phyloP scores from a whole-genome alignment of 2,329 filamentous ascomycete species.

The Canariomyces notabilis region DNA sequence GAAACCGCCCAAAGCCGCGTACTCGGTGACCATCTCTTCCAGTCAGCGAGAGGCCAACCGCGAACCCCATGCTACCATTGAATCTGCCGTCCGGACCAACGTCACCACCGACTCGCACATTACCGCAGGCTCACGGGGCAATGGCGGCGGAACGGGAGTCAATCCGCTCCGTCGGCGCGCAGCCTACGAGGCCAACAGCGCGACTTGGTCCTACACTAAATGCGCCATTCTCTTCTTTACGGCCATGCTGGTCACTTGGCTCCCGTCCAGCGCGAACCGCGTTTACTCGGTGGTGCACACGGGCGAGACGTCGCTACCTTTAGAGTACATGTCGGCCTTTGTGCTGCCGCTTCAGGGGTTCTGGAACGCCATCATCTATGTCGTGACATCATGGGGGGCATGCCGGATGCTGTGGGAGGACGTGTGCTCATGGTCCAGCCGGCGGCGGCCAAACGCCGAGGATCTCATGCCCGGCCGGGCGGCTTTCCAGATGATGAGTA shows the following conservation, averaged over 20 bases:
- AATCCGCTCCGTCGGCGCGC: constrained; percentile 31
- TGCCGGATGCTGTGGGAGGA: constrained; percentile 47
- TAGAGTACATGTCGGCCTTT: constrained; percentile 66
- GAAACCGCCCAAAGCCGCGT: constrained; percentile 30
- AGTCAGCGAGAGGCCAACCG: constrained; percentile 23
- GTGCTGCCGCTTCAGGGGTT: constrained; percentile 79
- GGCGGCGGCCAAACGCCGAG: constrained; percentile 21
- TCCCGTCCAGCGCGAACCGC: constrained; percentile 72
- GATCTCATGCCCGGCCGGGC: constrained; percentile 22
- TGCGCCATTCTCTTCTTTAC: constrained; percentile 68
- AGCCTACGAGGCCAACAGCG: constrained; percentile 52
- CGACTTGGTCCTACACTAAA: constrained; percentile 65
- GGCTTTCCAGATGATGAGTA: constrained; percentile 31
- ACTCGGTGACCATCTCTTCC: constrained; percentile 49
- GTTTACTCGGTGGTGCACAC: constrained; percentile 63
- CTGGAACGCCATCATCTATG: constrained; percentile 78
- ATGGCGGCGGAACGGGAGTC: constrained; percentile 9
- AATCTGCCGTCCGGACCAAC: constrained; percentile 28
- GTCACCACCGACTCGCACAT: constrained; percentile 12
- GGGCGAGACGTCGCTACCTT: constrained; percentile 46
- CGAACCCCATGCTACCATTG: constrained; percentile 25
- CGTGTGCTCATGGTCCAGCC: constrained; percentile 21
- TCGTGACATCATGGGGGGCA: constrained; percentile 62
- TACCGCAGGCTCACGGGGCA: neutral
- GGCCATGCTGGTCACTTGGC: constrained; percentile 67